Conservation (phyloP, 768 basidiomycete genomes). For the Erythrobasidium yunnanense region DNA sequence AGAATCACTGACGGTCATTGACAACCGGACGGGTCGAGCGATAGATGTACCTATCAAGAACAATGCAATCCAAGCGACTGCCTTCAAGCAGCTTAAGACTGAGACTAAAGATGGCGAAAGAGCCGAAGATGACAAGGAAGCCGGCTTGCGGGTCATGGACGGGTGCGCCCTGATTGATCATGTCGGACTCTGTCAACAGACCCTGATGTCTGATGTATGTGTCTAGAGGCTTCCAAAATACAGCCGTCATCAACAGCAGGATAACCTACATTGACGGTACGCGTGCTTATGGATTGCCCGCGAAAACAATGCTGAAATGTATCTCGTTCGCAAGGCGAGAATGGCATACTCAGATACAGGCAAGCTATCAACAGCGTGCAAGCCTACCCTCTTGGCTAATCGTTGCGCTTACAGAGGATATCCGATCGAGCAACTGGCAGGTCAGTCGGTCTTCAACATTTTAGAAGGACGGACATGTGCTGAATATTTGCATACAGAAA, state of each 20-base stretch:
- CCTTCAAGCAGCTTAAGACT: constrained; percentile 27
- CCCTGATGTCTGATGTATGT: no score
- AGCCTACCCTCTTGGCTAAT: constrained; percentile 15
- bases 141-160: constrained; percentile 60
- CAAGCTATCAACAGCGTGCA: constrained; percentile 40
- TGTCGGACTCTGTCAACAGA: no score
- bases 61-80: constrained; percentile 52
- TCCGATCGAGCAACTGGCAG: constrained; percentile 81
- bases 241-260: constrained; percentile 39
- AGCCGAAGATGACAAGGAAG: constrained; percentile 55
- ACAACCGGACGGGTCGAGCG: constrained; percentile 74
- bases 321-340: constrained; percentile 42
- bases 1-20: constrained; percentile 54
- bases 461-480: no score
- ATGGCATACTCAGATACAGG: constrained; percentile 50
- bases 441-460: constrained; percentile 66
- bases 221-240: constrained; percentile 47
- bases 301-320: neutral
- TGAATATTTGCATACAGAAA: constrained; percentile 47
- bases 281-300: neutral
- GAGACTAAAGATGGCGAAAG: constrained; percentile 46
- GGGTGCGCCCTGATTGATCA: no score
- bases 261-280: constrained; percentile 85
- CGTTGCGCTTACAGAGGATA: constrained; percentile 49
- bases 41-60: constrained; percentile 64